Base-by-base conservation (phyloP, 2,329 filamentous ascomycete genomes). In the Ophiocordyceps australis region DNA sequence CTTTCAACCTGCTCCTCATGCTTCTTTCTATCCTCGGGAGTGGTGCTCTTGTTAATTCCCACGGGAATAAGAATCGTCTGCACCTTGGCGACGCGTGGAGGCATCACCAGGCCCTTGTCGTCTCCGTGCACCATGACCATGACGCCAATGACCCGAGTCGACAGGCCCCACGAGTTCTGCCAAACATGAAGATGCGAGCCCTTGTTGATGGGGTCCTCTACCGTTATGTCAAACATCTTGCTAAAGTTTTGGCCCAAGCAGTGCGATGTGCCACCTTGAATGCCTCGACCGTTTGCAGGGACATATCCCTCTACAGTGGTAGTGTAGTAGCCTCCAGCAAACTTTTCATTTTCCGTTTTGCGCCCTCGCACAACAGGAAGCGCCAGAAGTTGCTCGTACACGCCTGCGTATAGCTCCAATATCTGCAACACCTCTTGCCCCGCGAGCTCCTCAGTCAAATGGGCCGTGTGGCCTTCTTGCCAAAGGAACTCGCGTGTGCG, bases 131-230 rank as follows among this genome's bases (percentile, higher is more conserved):
- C 83, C 73, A 98, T 89, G 43, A 94, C 80, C 86, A 95, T 95
- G 49, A 95, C 83, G 57, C 89, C 91, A 37, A 98, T 92, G 30
- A 86, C 82, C 47, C 89, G 82, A 28, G 89, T 98, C 2, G 86
- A 95, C 32, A 98, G 69, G 54, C 89, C 89, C 89, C 89, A 98
- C 10, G 83, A 94, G 62, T 98, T 98, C 52, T 98, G 89, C 85
- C 86, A 95, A 30, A 95, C 85, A 45, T 86, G 60, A 29, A 94
- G 59, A 43, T 82, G 74, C 38, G 74, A 65, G 36, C 79, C 78
- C 55, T 80, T 77, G 50, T 89, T 66, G 32, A 63, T 61, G 14
- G 89, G 89, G 45, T 98, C 85, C 52, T 98, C 86, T 17, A 98
- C 82, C 1, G 78, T 92, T 49, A 98, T 95, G 51, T 89, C 78